These are phyloP conservation scores for Vicia sativa DNA, from an alignment of 306 rosid genomes.

Conservation along the genomic window DNA sequence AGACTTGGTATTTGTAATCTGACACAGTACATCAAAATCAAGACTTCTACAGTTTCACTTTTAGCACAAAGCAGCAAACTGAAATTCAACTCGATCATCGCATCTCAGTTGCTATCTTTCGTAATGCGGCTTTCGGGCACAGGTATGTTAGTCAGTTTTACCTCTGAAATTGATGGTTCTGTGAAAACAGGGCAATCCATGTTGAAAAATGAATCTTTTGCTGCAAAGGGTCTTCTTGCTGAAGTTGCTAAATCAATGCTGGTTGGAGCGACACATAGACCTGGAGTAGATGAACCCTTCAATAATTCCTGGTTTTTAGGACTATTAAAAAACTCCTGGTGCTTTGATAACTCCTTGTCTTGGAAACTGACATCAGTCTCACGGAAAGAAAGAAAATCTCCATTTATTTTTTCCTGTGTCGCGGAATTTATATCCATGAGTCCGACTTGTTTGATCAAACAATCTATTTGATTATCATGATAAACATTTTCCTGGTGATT, in stretches of 20 bases:
- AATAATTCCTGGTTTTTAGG: slow-evolving; percentile 30
- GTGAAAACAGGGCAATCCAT: slow-evolving; percentile 43
- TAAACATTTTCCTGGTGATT: slow-evolving; percentile 39
- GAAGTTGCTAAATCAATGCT: slow-evolving; percentile 32
- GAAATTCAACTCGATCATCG: slow-evolving; percentile 15
- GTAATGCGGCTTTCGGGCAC: slow-evolving; percentile 32
- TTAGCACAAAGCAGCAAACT: slow-evolving; percentile 30
- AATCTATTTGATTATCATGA: slow-evolving; percentile 48
- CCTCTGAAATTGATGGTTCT: slow-evolving; percentile 44
- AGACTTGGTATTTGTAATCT: slow-evolving; percentile 28
- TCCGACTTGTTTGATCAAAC: slow-evolving; percentile 56
- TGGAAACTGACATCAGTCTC: slow-evolving; percentile 40
- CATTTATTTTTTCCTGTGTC: slow-evolving; percentile 33
- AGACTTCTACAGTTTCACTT: slow-evolving; percentile 27
- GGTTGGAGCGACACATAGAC: slow-evolving; percentile 35
- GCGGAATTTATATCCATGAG: slow-evolving; percentile 44
- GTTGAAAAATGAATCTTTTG: slow-evolving; percentile 58
- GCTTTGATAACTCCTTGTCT: slow-evolving; percentile 43
- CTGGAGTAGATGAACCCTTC: slow-evolving; percentile 21
- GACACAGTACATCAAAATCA: slow-evolving; percentile 17
- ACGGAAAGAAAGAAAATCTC: slow-evolving; percentile 38
- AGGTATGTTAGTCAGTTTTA: slow-evolving; percentile 36
- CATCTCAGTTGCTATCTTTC: slow-evolving; percentile 45
- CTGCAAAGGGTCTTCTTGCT: slow-evolving; percentile 50
- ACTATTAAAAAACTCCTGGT: slow-evolving; percentile 36